These are phyloP conservation scores for Hypomontagnella submonticulosa DNA, from an alignment of 495 filamentous ascomycete species.

Conservation along the genomic window DNA sequence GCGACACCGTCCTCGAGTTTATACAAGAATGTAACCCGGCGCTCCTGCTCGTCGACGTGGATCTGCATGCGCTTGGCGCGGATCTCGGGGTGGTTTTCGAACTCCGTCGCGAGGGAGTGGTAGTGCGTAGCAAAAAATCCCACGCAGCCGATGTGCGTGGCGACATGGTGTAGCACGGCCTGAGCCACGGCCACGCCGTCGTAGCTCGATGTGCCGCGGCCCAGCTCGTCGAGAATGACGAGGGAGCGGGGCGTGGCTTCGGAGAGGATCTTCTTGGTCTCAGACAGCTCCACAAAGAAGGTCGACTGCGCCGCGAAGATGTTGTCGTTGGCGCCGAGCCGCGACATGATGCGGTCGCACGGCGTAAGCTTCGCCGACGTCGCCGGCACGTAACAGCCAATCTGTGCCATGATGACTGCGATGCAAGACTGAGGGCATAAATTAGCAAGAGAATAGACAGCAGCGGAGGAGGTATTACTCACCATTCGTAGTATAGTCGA, in stretches of 20 bases:
- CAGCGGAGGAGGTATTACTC: constrained; percentile 41
- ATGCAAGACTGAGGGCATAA: constrained; percentile 70
- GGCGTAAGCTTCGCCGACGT: constrained; percentile 87
- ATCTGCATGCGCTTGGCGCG: constrained; percentile 90
- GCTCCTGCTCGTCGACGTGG: constrained; percentile 84
- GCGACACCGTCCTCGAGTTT: constrained; percentile 95
- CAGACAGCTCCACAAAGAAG: constrained; percentile 97
- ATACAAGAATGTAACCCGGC: constrained; percentile 92
- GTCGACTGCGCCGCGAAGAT: constrained; percentile 98
- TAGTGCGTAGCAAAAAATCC: constrained; percentile 99
- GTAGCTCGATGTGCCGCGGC: constrained; percentile 92
- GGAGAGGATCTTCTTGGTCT: constrained; percentile 97
- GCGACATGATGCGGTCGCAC: constrained; percentile 97
- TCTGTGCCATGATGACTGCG: constrained; percentile 98
- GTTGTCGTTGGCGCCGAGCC: constrained; percentile 97
- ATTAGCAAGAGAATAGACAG: constrained; percentile 31
- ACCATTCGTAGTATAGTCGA: constrained; percentile 98
- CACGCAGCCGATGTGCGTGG: constrained; percentile 89
- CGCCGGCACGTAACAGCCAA: constrained; percentile 93
- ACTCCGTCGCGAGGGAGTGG: constrained; percentile 91
- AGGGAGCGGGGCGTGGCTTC: constrained; percentile 95
- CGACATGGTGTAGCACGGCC: constrained; percentile 93
- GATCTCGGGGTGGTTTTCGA: constrained; percentile 88
- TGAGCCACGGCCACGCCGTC: constrained; percentile 97
- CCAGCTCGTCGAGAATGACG: constrained; percentile 97